Evolutionary conservation across 2,329 filamentous ascomycete genomes (phyloP), one percentile per base, ranked within the genome.

Genomic region (Hypoxylon sp.): DNA sequence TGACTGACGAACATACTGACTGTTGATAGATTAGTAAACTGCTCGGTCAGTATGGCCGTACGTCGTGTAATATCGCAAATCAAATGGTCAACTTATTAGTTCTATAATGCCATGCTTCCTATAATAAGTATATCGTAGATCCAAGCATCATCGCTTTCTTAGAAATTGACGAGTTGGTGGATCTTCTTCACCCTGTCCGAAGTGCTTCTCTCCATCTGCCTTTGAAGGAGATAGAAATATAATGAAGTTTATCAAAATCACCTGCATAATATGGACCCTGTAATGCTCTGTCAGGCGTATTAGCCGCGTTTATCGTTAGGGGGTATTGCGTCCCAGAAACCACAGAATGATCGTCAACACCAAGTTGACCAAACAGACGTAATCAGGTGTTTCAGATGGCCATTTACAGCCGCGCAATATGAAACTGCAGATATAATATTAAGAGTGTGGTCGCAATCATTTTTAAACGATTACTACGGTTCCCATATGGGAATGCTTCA

Each of bases 401-500:
- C 4, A 24, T 14, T 39, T 53, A 13, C 11, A 39, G 33, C 13
- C 37, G 17, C 5, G 14, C 24, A 33, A 39, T 14, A 22, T 33
- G 19, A 39, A 39, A 55, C 19, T 8, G 24, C 13, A 17, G 14
- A 37, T 4, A 37, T 5, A 37, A 6, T n/a, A 13, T 37, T 14
- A 37, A 9, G 9, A 24, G 9, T 31, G 26, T 26, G 24, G 52
- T 44, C 29, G 4, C 14, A 55, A 14, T 22, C 1, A 5, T 17
- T 8, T n/a, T 26, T 44, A 55, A 31, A 17, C 52, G 52, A 42
- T 10, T 56, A 35, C 53, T 31, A 47, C 53, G 5, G 39, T 56
- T 47, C 11, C 53, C 33, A 19, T 29, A 44, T 17, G 31, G 31
- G 53, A 56, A 54, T 54, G 35, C 35, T 39, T 42, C 26, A 56